Evolutionary conservation across 257 asterid genomes (phyloP), one percentile per base, ranked within the genome.

Genomic region (Ajuga chamaepitys): DNA sequence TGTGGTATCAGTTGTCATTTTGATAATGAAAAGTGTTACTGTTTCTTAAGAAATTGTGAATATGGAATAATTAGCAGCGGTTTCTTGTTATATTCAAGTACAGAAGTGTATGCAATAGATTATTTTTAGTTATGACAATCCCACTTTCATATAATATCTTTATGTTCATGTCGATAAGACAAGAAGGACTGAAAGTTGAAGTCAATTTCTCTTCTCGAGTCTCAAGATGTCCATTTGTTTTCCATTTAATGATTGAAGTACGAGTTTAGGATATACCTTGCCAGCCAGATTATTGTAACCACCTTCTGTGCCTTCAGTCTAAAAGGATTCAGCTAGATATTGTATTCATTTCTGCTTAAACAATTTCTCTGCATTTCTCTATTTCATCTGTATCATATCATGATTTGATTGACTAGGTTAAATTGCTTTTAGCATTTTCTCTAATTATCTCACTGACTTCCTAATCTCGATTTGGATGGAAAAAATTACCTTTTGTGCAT

Each of bases 121-220:
- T 30, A n/a, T 67, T 68, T 68, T 68, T 35, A 50, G 53, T 32
- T 51, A 51, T 57, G 37, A 32, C n/a, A n/a, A n/a, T n/a, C n/a
- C 34, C 4, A 8, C 45, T 8, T 21, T 14, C 25, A 5, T 47
- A 17, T 2, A 37, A 28, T 7, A 16, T 62, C n/a, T 28, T 44
- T 45, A 4, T 58, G 14, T 12, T 32, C 12, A 3, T 28, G 14
- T 22, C 8, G 37, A 6, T 24, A 13, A 24, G 5, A 6, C 20
- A 66, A 3, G 13, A 8, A 21, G n/a, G 38, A 34, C 25, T 21
- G 4, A 7, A 22, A 30, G 8, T 54, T 41, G 54, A 34, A 55
- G 1, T 7, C 8, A 18, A 18, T 22, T 7, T 26, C 9, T 41
- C 11, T 57, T 38, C 30, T 10, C 38, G 32, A 21, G 6, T 22